A percentile compares a stretch with the other conserved stretches of the same genome.
Evolutionary conservation across 257 asterid genomes (phyloP).

Genomic region (Solanum habrochaites): DNA sequence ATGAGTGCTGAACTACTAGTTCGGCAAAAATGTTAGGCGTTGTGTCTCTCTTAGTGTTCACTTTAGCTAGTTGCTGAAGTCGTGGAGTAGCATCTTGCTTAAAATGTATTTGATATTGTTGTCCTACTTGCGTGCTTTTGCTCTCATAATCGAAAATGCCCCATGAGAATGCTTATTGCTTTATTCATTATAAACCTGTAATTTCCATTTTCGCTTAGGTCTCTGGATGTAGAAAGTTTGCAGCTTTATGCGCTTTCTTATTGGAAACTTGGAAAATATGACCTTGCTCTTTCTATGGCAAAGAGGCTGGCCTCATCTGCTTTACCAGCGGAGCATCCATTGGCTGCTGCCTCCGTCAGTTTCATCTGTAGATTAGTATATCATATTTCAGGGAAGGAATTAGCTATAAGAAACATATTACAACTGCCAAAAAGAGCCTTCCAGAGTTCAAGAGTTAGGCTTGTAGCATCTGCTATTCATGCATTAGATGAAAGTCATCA

Average conservation of each 20-base stretch:
- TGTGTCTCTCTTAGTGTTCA: neutral
- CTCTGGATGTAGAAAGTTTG: conserved; percentile 56
- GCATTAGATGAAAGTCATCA: conserved; percentile 53
- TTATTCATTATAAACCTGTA: neutral
- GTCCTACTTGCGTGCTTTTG: neutral
- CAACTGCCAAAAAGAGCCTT: conserved; percentile 71
- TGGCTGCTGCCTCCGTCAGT: conserved; percentile 53
- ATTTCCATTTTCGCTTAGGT: conserved; percentile 39
- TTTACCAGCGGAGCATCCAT: conserved; percentile 51
- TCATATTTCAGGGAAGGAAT: conserved; percentile 60
- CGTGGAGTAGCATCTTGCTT: neutral
- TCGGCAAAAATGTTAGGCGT: neutral
- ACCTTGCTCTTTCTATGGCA: conserved; percentile 52
- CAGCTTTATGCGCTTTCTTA: conserved; percentile 77
- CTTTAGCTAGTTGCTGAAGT: neutral
- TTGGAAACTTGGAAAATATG: conserved; percentile 74
- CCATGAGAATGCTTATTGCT: neutral
- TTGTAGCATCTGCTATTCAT: conserved; percentile 64
- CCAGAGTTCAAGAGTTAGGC: conserved; percentile 55
- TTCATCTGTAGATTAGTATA: conserved; percentile 69
- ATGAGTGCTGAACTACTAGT: neutral
- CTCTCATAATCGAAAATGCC: neutral
- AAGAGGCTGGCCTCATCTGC: conserved; percentile 55
- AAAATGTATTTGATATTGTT: neutral
- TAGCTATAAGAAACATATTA: conserved; percentile 56